Evolutionary conservation across 768 basidiomycete species (phyloP), one percentile per base, ranked within the genome.

Genomic region (Chalciporus pseudorubinellus): DNA sequence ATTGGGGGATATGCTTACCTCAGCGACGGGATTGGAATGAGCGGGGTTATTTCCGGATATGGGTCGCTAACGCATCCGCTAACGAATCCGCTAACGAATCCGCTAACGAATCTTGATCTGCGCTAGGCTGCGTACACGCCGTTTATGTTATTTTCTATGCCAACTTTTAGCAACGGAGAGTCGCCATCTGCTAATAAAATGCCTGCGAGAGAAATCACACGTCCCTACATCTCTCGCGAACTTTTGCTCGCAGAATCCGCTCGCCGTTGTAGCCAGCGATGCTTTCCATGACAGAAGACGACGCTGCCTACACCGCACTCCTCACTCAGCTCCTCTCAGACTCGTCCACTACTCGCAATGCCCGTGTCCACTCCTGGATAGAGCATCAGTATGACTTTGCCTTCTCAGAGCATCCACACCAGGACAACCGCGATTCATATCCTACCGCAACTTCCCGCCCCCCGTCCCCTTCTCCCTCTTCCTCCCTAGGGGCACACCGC

Each of bases 351-450:
- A 34, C 61, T 0, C 68, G 67, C 57, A 59, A 69, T 6, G 64
- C 66, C 0, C 62, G 67, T 7, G 63, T 69, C 0, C 69, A 69
- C 36, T 70, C 67, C 1, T 69, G 67, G 67, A 69, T 69, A 20
- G 67, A 69, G 39, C 69, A 70, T 24, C 67, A 69, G n/a, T 69
- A 69, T 44, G 69, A 69, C 58, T 69, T 68, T 62, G 67, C 61
- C 16, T 52, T 68, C 26, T 59, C 67, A 2, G 67, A 68, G n/a
- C 61, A 59, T 2, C 1, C 39, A 2, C 50, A 61, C 31, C 13
- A 6, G 20, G 19, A 40, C 22, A 12, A 31, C 9, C 5, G 20
- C 44, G 38, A 26, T 31, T 31, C 43, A 44, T 44, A 29, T 12
- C 51, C 41, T 19, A 22, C 18, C 39, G 10, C 53, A 16, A 48